Evolutionary conservation across 148 eudicot genomes (phyloP), one percentile per base, ranked within the genome.

Genomic region (Camellia granthamiana): DNA sequence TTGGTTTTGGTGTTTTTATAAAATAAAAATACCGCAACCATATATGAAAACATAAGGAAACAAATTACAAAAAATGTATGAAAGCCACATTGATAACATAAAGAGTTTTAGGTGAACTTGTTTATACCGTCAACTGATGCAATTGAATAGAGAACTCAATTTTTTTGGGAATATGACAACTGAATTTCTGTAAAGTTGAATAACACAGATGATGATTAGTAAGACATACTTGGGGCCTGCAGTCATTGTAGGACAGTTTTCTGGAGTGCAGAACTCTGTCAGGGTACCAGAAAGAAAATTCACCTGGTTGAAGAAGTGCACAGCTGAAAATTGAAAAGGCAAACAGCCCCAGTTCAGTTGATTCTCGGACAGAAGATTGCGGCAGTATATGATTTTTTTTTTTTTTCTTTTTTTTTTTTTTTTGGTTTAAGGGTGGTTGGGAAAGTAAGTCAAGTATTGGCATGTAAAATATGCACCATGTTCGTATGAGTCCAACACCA

Each of bases 301-400:
- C 84, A 92, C 98, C 89, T 94, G 98, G 83, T 94, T 94, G 92
- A 94, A 94, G 90, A 94, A 94, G 81, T 94, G 97, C 69, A 94
- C 98, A 81, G 98, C 97, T 94, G 95, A 75, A 92, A 86, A 85
- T 69, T 63, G 52, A 86, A 69, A 30, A 83, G 69, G 51, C 23
- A 84, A 85, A 63, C 52, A 76, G 69, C 76, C 74, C 67, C 47
- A 75, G 70, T 77, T 82, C 76, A 79, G 80, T 44, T 9, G n/a
- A 54, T 47, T 62, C 44, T 38, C 30, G 43, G 1, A 9, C 16
- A 68, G 76, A 79, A 58, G 59, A 42, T 43, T 11, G 61, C 49
- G 1, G 49, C n/a, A 19, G 38, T 12, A 54, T 41, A 46, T 15
- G 9, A 4, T n/a, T 60, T 1, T 60, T 15, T 15, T 2, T 15